Conservation (phyloP, 257 asterid genomes). For the Solanum chiquidenum region DNA sequence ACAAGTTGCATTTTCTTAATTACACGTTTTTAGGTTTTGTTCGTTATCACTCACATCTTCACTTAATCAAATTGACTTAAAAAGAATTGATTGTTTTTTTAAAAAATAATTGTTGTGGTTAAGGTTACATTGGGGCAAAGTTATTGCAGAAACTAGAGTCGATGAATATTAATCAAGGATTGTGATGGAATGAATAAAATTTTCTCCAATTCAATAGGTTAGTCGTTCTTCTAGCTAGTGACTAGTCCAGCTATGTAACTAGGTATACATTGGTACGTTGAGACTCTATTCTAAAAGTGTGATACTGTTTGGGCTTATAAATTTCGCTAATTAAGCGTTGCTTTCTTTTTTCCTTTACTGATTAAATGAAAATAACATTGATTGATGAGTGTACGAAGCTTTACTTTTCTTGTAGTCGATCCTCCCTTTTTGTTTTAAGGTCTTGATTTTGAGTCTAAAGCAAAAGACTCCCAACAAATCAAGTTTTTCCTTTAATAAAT, state of each 20-base stretch:
- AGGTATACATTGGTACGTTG: background rate
- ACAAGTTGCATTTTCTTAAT: background rate
- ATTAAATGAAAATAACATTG: background rate
- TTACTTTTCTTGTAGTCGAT: background rate
- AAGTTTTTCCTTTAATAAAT: background rate
- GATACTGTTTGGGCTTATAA: background rate
- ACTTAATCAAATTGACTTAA: background rate
- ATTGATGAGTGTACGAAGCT: background rate
- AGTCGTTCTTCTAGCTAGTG: background rate
- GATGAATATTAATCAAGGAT: background rate
- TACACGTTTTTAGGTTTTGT: background rate
- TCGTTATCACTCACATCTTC: background rate
- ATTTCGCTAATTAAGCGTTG: background rate
- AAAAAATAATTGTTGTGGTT: background rate
- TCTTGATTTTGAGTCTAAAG: background rate
- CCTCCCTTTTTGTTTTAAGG: background rate
- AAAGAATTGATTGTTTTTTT: background rate
- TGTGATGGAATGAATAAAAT: background rate
- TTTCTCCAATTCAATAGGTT: rapidly evolving
- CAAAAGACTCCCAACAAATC: background rate
- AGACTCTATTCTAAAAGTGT: background rate
- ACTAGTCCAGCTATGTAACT: background rate
- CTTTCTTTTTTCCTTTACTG: background rate
- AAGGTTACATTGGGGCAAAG: background rate
- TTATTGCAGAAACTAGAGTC: background rate